Conservation (phyloP, 108 stramenopile genomes). For the Cylindrotheca closterium region DNA sequence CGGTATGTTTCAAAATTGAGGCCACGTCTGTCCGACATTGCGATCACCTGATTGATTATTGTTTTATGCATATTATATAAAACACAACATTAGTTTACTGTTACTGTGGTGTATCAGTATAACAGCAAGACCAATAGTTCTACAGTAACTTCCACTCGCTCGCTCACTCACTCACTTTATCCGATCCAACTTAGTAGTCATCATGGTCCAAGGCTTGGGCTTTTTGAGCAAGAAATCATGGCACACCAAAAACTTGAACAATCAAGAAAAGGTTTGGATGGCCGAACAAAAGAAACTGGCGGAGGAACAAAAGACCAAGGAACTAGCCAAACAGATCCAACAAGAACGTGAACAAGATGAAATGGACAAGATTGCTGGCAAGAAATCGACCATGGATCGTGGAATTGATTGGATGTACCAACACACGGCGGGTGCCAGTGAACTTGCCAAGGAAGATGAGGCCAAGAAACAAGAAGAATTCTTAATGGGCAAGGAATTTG, state of each 20-base stretch:
- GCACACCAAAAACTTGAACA: slow-evolving; percentile 90
- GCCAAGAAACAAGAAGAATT: slow-evolving; percentile 80
- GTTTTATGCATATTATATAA: no score
- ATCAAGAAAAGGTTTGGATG: slow-evolving; percentile 95
- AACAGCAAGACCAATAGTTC: no score
- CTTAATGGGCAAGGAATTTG: slow-evolving; percentile 88
- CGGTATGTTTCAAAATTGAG: no score
- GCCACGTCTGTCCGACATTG: no score
- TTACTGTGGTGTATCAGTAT: no score
- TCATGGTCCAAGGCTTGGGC: slow-evolving; percentile 81
- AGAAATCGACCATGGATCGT: slow-evolving; percentile 58
- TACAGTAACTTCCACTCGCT: no score
- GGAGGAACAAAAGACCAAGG: slow-evolving; percentile 75
- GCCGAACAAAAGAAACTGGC: slow-evolving; percentile 88
- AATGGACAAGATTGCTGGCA: slow-evolving; percentile 74
- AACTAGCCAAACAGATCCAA: slow-evolving; percentile 88
- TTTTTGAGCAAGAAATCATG: slow-evolving; percentile 95
- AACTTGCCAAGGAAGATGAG: slow-evolving; percentile 59
- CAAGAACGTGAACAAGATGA: slow-evolving; percentile 92
- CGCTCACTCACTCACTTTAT: no score
- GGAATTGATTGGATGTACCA: slow-evolving; percentile 96
- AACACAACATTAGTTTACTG: no score
- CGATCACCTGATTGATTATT: no score
- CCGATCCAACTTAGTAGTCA: no score
- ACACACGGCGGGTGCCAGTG: slow-evolving; percentile 18